These are phyloP conservation scores for Piromyces finnis DNA, from an alignment of 192 early-diverging fungal genomes.

Conservation along the genomic window DNA sequence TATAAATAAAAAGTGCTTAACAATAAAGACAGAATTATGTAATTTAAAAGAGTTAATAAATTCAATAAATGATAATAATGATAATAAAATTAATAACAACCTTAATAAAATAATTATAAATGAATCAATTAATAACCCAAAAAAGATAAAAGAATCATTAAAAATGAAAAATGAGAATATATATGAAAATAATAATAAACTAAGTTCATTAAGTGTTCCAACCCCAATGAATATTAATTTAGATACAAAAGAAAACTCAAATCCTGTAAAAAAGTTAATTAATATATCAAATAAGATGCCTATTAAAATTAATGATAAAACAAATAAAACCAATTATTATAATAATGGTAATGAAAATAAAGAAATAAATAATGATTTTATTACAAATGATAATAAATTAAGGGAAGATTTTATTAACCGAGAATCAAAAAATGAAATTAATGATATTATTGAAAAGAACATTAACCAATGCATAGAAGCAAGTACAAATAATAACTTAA, in stretches of 20 bases:
- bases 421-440: background rate
- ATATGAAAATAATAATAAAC: background rate
- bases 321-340: background rate
- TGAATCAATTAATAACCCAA: background rate
- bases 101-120: background rate
- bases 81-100: background rate
- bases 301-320: background rate
- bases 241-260: background rate
- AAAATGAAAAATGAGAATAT: background rate
- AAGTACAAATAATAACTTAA: background rate
- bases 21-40: background rate
- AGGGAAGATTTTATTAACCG: background rate
- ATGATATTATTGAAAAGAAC: background rate
- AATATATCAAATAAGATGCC: background rate
- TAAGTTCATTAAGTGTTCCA: background rate
- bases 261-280: background rate
- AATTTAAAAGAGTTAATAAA: background rate
- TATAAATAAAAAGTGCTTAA: background rate
- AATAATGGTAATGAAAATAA: too few species aligned
- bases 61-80: background rate
- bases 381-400: background rate
- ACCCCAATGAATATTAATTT: background rate
- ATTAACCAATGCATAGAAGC: background rate
- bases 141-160: background rate
- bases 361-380: background rate